Conservation (phyloP, 202 grass and related monocot genomes). For the Digitaria exilis region DNA sequence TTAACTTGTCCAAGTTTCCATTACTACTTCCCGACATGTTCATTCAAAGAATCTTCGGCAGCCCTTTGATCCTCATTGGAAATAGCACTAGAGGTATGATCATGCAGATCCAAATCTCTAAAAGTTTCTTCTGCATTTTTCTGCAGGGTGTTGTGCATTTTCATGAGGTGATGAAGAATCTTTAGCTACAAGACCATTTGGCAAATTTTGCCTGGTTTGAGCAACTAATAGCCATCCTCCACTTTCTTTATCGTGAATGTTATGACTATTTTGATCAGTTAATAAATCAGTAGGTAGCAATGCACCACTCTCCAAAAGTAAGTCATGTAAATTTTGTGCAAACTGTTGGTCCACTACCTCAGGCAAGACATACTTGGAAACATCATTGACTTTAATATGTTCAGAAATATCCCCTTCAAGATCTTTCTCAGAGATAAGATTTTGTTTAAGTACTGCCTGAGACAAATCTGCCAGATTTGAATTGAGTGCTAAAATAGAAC, state of each 20-base stretch:
- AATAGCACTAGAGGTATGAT: conserved; percentile 25
- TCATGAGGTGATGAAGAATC: conserved; percentile 45
- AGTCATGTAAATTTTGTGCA: conserved; percentile 67
- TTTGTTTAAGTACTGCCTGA: conserved; percentile 35
- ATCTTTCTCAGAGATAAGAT: background rate
- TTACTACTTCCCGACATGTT: conserved; percentile 43
- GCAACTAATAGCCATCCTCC: conserved; percentile 43
- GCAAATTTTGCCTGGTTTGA: conserved; percentile 42
- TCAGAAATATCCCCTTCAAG: conserved; percentile 49
- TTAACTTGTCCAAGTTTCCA: conserved; percentile 49
- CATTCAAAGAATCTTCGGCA: conserved; percentile 40
- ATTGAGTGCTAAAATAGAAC: conserved; percentile 38
- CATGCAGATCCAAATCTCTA: conserved; percentile 36
- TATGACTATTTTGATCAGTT: conserved; percentile 50
- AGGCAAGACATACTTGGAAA: conserved; percentile 68
- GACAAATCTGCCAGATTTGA: conserved; percentile 56
- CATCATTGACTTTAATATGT: conserved; percentile 58
- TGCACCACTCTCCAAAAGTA: conserved; percentile 70
- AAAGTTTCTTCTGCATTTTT: conserved; percentile 46
- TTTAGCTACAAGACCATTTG: conserved; percentile 32
- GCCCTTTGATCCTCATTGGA: conserved; percentile 43
- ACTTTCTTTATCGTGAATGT: conserved; percentile 40
- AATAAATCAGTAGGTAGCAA: conserved; percentile 58
- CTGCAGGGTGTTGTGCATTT: conserved; percentile 22
- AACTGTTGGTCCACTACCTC: conserved; percentile 56